These are phyloP conservation scores for Urtica urens DNA, from an alignment of 306 rosid species.

Conservation along the genomic window DNA sequence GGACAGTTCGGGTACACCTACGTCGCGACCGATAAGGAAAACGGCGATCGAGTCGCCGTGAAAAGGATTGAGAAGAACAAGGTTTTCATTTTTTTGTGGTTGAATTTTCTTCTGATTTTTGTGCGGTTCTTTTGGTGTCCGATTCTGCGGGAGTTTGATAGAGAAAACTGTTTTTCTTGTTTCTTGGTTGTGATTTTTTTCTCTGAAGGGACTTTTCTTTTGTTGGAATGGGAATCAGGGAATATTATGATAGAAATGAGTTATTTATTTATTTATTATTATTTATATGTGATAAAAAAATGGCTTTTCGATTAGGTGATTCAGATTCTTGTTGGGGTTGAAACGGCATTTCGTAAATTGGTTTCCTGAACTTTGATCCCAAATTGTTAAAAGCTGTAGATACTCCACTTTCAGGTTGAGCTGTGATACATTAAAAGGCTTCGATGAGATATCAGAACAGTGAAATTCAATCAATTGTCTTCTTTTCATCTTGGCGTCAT, in stretches of 20 bases:
- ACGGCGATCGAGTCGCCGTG: constrained; percentile 94
- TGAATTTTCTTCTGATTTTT: background rate
- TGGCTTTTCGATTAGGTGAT: constrained; percentile 4
- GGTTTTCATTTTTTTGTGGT: constrained; percentile 36
- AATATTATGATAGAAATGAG: constrained; percentile 8
- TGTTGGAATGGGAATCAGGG: constrained; percentile 11
- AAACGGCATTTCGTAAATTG: constrained; percentile 8
- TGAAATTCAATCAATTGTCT: constrained; percentile 7
- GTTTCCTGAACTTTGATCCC: background rate
- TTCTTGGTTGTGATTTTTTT: background rate
- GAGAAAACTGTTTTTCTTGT: too few species aligned
- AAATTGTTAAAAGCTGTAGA: constrained; percentile 3
- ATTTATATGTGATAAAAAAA: constrained; percentile 3
- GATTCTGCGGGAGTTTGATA: background rate
- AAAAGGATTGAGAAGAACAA: constrained; percentile 81
- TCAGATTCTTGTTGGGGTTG: constrained; percentile 14
- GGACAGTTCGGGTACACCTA: constrained; percentile 97
- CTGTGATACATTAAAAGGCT: too few species aligned
- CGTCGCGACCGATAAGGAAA: constrained; percentile 60
- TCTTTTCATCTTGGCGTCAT: background rate
- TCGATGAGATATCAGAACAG: constrained; percentile 6
- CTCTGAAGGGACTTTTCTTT: background rate
- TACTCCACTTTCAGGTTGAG: constrained; percentile 14
- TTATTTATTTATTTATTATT: background rate
- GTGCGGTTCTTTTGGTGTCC: background rate